Evolutionary conservation across 2,329 filamentous ascomycete species (phyloP), one percentile per base, ranked within the genome.

Genomic region (Talaromyces albobiverticillius): DNA sequence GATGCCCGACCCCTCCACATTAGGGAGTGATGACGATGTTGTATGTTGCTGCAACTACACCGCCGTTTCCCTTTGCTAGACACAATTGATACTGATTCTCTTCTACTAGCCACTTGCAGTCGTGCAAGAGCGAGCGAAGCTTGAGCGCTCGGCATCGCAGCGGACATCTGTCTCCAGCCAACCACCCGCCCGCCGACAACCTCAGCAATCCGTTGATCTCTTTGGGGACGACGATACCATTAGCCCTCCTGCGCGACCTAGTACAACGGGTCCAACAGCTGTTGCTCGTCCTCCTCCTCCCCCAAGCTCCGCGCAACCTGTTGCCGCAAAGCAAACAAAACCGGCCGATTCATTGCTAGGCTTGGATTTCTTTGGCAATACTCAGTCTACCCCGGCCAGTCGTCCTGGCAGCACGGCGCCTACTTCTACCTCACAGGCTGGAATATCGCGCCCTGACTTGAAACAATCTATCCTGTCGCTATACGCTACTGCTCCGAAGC

Each of bases 391-490:
- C 9, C 84, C 90, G n/a, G 84, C 86, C 29, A 77, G 76, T 51
- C 83, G 91, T 51, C 89, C 92, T n/a, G 84, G 89, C 5, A 96
- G 90, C 73, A 90, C 90, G 18, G 82, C 86, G 4, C 84, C 86
- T 16, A 82, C 85, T 11, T 75, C 82, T 43, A 66, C 67, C 23
- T 79, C 81, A 4, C 69, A 80, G 3, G 78, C 78, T 16, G 80
- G 81, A 11, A 86, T 89, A 62, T 95, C 91, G 43, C 82, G 94
- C 58, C 92, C 93, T 2, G 94, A 99, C 68, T 78, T 99, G 57
- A 99, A 99, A 74, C 93, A 96, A 72, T 97, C 93, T 2, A 99
- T 99, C 57, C 76, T 99, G 46, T 99, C 94, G 7, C 81, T 99
- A 14, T 99, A 99, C 68, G 90, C 92, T 10, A 88, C 90, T 7